Evolutionary conservation across 225 moss, liverwort and hornwort species (phyloP).

Genomic region (Pleurozium schreberi): DNA sequence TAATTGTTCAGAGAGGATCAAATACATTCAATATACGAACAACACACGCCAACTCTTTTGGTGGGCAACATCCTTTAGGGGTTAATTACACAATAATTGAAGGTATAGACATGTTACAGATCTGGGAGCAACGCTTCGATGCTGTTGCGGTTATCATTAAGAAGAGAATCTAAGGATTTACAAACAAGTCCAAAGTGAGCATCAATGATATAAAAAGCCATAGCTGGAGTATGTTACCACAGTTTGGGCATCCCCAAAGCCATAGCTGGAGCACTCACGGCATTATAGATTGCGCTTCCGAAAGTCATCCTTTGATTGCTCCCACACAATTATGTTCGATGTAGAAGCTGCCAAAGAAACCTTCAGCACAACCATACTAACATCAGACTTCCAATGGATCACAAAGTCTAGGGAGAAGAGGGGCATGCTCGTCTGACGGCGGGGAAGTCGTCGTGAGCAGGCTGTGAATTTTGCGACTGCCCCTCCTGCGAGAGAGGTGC

Average conservation of each 20-base stretch:
- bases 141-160: neutral
- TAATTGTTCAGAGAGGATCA: too few relatives aligned
- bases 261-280: neutral
- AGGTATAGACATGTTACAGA: neutral
- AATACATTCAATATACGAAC: too few relatives aligned
- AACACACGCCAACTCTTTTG: too few relatives aligned
- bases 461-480: neutral
- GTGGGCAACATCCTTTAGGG: too few relatives aligned
- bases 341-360: neutral
- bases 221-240: neutral
- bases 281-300: neutral
- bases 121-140: neutral
- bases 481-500: neutral
- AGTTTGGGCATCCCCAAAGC: neutral
- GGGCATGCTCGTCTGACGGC: neutral
- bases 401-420: neutral
- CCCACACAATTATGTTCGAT: neutral
- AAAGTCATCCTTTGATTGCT: neutral
- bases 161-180: neutral
- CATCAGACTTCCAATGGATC: neutral
- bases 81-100: neutral
- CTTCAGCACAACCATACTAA: neutral
- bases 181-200: neutral
- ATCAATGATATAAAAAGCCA: neutral
- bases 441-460: neutral